Evolutionary conservation across 2,329 filamentous ascomycete genomes (phyloP), one percentile per base, ranked within the genome.

Genomic region (Sclerotinia minor): DNA sequence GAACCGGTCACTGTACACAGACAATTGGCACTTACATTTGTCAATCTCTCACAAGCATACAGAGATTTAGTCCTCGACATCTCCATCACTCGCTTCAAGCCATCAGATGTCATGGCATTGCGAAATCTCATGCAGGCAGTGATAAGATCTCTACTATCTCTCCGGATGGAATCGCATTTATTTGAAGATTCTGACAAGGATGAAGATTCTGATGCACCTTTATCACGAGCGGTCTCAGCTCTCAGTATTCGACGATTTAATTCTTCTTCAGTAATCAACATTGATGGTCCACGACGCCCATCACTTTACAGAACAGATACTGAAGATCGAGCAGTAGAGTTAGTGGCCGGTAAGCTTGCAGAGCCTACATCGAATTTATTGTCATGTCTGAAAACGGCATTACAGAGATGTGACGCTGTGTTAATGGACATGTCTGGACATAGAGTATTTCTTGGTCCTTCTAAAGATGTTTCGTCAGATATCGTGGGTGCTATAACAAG

Each of bases 51-150:
- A 19, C 79, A 84, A 69, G 82, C 82, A 2, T 82, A 85, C 69
- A 80, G 85, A 74, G 85, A 88, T 71, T 80, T 87, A 68, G 80
- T 80, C 17, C 80, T 86, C 64, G 85, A 87, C 65, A 79, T 86
- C n/a, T 84, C 84, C 1, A 76, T 87, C 5, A 85, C 84, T 1
- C 79, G 81, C 0, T 84, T 87, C 68, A 77, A 76, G 15, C 84
- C 85, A 1, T 76, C 79, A 15, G 84, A 87, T 72, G 78, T 85
- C 26, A 76, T 78, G 49, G 76, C 79, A 6, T 76, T 87, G 41
- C 81, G 85, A 65, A 87, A 87, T 71, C 76, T 82, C 4, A 80
- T 87, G 64, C 85, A 87, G 70, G 82, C 78, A 24, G 83, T 86
- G 8, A 81, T 87, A 41, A 79, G 85, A 67, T 79, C 83, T 4